Conservation (phyloP, 805 yeast genomes). For the Scheffersomyces coipomensis region DNA sequence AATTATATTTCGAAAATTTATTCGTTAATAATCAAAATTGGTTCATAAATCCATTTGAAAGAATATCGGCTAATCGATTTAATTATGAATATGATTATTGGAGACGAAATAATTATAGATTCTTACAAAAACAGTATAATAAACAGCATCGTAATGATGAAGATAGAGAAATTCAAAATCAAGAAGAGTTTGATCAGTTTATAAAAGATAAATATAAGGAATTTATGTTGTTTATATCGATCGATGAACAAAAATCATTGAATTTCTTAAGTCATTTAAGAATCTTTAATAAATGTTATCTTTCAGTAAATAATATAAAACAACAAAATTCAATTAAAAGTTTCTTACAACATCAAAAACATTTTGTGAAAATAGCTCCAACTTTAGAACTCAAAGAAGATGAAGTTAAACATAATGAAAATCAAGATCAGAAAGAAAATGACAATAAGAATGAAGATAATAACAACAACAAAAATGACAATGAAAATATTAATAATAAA, state of each 20-base stretch:
- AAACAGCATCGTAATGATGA: constrained; percentile 17
- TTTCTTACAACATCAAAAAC: constrained; percentile 11
- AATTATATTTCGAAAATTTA: constrained; percentile 43
- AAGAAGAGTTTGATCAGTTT: constrained; percentile 21
- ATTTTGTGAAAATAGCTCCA: too few species aligned
- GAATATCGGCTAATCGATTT: constrained; percentile 23
- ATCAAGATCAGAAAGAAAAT: too few species aligned
- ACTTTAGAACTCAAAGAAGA: too few species aligned
- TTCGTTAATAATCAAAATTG: constrained; percentile 41
- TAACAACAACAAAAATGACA: too few species aligned
- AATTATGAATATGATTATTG: constrained; percentile 29
- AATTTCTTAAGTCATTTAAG: constrained; percentile 45
- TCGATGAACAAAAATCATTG: constrained; percentile 38
- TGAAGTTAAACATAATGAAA: too few species aligned
- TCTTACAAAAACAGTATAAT: constrained; percentile 25
- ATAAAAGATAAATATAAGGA: constrained; percentile 28
- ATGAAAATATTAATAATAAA: too few species aligned
- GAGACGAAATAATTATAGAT: constrained; percentile 19
- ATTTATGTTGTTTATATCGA: constrained; percentile 12
- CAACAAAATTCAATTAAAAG: constrained; percentile 7
- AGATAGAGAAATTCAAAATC: too few species aligned
- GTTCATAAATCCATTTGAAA: constrained; percentile 36
- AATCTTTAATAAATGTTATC: constrained; percentile 46
- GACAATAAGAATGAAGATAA: too few species aligned
- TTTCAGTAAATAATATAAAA: constrained; percentile 21